phyloP scores from a whole-genome alignment of 257 asterid species.

The Asclepias syriaca region DNA sequence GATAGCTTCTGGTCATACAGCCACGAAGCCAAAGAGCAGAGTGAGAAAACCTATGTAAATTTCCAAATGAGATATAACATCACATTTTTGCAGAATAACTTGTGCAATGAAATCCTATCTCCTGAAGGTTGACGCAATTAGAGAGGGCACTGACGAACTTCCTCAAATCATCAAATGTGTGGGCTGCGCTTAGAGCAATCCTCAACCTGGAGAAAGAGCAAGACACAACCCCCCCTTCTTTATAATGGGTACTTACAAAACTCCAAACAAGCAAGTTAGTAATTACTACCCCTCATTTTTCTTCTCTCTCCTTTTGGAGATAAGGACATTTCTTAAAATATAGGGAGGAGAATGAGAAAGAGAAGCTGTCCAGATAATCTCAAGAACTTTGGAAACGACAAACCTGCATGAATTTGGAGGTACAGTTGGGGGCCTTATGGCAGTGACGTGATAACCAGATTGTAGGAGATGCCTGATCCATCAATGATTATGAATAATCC shows the following conservation, averaged over 20 bases:
- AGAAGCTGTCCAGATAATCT: constrained; percentile 39
- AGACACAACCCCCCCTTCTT: not conserved
- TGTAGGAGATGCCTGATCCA: constrained; percentile 72
- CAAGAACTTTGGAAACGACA: constrained; percentile 30
- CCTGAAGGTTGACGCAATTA: constrained; percentile 57
- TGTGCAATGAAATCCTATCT: constrained; percentile 27
- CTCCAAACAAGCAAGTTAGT: no score
- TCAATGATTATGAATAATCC: not conserved
- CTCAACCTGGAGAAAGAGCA: constrained; percentile 46
- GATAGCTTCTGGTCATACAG: not conserved
- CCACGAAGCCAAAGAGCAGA: not conserved
- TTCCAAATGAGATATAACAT: not conserved
- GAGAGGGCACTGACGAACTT: constrained; percentile 64
- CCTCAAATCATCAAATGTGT: constrained; percentile 67
- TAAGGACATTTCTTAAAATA: not conserved
- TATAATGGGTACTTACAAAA: not conserved
- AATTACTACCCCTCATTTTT: no score
- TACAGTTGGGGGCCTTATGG: constrained; percentile 97
- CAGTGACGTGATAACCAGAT: constrained; percentile 76
- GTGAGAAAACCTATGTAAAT: not conserved
- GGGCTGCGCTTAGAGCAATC: constrained; percentile 79
- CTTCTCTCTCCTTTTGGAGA: not conserved
- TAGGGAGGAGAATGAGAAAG: not conserved
- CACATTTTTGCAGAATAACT: constrained; percentile 43
- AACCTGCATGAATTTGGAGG: constrained; percentile 98